Base-by-base conservation (phyloP, 805 yeast species). In the Sugiyamaella lignohabitans region DNA sequence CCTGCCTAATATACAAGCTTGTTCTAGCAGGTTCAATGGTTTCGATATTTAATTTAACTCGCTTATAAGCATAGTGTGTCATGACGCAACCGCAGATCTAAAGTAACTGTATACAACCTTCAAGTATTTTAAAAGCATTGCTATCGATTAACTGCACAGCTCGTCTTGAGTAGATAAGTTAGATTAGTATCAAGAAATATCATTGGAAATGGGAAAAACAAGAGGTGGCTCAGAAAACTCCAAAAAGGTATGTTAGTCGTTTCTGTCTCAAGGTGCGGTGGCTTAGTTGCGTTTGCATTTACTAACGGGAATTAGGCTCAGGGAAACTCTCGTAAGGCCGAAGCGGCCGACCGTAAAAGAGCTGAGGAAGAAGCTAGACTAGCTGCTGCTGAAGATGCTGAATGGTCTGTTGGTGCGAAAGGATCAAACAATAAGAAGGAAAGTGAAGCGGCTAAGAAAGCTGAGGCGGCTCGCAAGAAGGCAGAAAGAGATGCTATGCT, bases 401-500 rank as follows among this genome's bases (percentile, higher is more conserved):
- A 75, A 52, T 84, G 93, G 93, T 77, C 74, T 2, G 71, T 80
- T 19, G 94, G 93, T 27, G 57, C 86, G 21, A 84, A 84, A 69
- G 79, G 78, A 60, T 76, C 73, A 63, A 76, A 78, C 68, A n/a
- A n/a, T n/a, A 86, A 85, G 73, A 80, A 80, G 64, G 82, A 76
- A 45, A 84, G 76, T 19, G 82, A 76, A 14, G 78, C 74, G 43
- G 79, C 76, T 47, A 85, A 84, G 67, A 79, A 74, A 59, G 87
- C 82, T 43, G 89, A 84, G 57, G 89, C 85, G 3, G 80, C 82
- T 5, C 73, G 79, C 47, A 83, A 82, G 70, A 86, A 85, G 71
- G 84, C 85, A n/a, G 93, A 85, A 61, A 74, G 93, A 56, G 93
- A 85, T 38, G 79, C 79, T 1, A 66, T 78, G 50, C 64, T 84